Evolutionary conservation across 1,284 basidiomycete genomes (phyloP), one percentile per base, ranked within the genome.

Genomic region (Xanthoconium separans): DNA sequence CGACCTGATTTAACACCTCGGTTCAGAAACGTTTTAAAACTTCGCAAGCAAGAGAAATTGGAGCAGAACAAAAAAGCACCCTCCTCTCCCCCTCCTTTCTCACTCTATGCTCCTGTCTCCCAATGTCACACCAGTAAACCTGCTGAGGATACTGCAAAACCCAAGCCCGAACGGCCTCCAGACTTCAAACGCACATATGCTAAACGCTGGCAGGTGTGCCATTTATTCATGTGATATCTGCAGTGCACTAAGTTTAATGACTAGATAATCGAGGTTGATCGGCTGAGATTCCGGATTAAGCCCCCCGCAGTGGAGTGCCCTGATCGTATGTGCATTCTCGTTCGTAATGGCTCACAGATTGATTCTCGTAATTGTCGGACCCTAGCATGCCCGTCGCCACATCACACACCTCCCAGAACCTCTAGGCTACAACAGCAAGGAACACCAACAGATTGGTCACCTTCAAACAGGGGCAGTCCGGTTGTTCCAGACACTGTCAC

Each of bases 21-120:
- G 13, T 40, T 20, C 51, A 81, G 78, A 31, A 81, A 82, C 52
- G 57, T 79, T 33, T 65, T 81, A 33, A 78, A 74, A 61, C 62
- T 75, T 39, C 72, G 69, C 57, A 74, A 74, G 49, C 62, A 65
- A 41, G 61, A 66, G 44, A 57, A 55, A 20, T 27, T 27, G 27
- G 27, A 27, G 6, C 27, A 27, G 27, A 50, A 51, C 12, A 30
- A 50, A 49, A 45, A 50, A 31, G 18, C 6, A 11, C 51, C 37
- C 1, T 51, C 30, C 6, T 18, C 41, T 5, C 54, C 50, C 3
- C 51, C 49, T 29, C 48, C 43, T 0, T 3, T 48, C 11, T 42
- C 45, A 22, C n/a, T 33, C 4, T 16, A 33, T 37, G 45, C 45
- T n/a, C 48, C 46, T 16, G 29, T 42, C 36, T 20, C 53, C 6